Evolutionary conservation across 352 stramenopile genomes (phyloP).

Genomic region (Phytophthora cryptogea): DNA sequence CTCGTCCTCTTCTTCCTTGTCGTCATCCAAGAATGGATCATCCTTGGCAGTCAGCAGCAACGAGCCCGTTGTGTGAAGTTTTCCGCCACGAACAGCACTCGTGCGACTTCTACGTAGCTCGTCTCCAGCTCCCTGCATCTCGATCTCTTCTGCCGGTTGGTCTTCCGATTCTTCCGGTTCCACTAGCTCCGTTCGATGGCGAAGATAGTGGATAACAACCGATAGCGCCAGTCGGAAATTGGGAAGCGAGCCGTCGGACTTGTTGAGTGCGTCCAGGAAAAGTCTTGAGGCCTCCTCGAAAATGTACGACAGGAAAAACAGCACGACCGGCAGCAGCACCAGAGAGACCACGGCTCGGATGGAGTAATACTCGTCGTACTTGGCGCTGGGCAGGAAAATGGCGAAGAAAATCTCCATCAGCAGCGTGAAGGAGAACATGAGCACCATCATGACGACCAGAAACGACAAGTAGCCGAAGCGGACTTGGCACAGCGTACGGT

Average conservation of each 20-base stretch:
- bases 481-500: conserved; percentile 75
- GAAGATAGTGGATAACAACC: conserved; percentile 80
- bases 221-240: conserved; percentile 81
- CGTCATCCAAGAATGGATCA: conserved; percentile 59
- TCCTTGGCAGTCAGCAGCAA: conserved; percentile 54
- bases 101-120: conserved; percentile 27
- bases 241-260: conserved; percentile 64
- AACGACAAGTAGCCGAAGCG: conserved; percentile 82
- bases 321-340: conserved; percentile 57
- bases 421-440: conserved; percentile 86
- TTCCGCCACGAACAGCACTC: conserved; percentile 21
- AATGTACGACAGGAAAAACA: conserved; percentile 85
- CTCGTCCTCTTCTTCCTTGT: conserved; percentile 64
- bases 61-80: conserved; percentile 22
- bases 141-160: conserved; percentile 8
- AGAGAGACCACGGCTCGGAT: conserved; percentile 61
- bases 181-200: conserved; percentile 62
- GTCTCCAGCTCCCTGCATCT: conserved; percentile 5
- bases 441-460: conserved; percentile 80
- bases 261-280: conserved; percentile 78
- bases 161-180: conserved; percentile 24
- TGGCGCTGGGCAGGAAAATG: conserved; percentile 81
- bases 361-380: conserved; percentile 70
- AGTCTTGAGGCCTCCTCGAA: conserved; percentile 73
- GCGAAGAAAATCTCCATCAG: conserved; percentile 89